A percentile compares a stretch with the other conserved stretches of the same genome.
phyloP scores from a whole-genome alignment of 768 basidiomycete species.

The Coprinopsis strossmayeri region DNA sequence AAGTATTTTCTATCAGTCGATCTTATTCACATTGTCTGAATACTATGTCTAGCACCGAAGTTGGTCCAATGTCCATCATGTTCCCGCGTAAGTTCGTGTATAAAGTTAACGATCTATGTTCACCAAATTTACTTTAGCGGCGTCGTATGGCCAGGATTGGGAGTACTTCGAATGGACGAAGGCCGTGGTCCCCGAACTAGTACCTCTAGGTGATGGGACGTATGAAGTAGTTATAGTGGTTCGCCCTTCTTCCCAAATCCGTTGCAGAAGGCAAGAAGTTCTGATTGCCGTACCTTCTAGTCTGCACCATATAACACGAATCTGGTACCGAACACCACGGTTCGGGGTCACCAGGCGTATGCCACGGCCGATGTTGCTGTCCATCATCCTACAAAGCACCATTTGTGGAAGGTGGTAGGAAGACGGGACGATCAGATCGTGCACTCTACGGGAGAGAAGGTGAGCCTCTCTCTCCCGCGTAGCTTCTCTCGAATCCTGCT shows the following conservation, averaged over 20 bases:
- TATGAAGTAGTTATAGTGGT: slow-evolving; percentile 12
- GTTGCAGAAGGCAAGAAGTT: no score
- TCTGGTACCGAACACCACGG: slow-evolving; percentile 23
- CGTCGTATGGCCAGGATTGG: neutral
- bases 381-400: slow-evolving; percentile 30
- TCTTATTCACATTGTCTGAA: no score
- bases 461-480: slow-evolving; percentile 15
- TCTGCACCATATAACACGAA: neutral
- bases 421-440: slow-evolving; percentile 41
- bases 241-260: no score
- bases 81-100: no score
- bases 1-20: neutral
- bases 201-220: slow-evolving; percentile 6
- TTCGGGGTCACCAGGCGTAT: slow-evolving; percentile 25
- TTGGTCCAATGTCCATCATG: no score
- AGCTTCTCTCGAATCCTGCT: no score
- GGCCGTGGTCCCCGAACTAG: slow-evolving; percentile 4
- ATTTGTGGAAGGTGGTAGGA: slow-evolving; percentile 30
- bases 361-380: slow-evolving; percentile 33
- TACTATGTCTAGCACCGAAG: no score
- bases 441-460: slow-evolving; percentile 26
- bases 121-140: no score
- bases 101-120: no score
- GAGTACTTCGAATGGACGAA: neutral
- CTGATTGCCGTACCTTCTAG: no score